These are phyloP conservation scores for Epichloe scottii DNA, from an alignment of 2,329 filamentous ascomycete species.

Conservation along the genomic window DNA sequence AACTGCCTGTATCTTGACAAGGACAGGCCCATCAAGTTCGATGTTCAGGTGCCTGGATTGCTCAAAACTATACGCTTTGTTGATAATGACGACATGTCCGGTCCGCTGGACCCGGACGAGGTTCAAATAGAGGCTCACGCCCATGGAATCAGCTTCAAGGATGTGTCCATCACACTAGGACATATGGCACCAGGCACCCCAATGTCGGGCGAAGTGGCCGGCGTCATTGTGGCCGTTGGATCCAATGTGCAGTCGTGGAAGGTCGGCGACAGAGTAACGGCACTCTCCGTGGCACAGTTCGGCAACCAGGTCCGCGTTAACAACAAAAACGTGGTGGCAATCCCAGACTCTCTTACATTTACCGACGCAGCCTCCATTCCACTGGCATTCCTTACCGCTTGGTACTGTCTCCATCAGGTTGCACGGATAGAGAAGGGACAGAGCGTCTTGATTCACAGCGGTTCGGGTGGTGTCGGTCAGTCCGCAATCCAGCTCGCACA, in stretches of 20 bases:
- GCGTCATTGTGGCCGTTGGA: background rate
- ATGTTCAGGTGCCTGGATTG: no score
- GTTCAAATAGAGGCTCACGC: background rate
- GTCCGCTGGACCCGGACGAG: background rate
- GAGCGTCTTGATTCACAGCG: conserved; percentile 26
- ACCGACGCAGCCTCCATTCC: background rate
- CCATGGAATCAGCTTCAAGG: background rate
- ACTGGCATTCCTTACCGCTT: background rate
- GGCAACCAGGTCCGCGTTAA: no score
- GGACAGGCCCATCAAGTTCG: no score
- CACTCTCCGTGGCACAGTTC: no score
- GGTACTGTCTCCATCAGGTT: background rate
- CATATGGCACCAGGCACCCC: background rate
- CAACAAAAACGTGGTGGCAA: background rate
- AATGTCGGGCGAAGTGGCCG: background rate
- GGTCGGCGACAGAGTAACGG: background rate
- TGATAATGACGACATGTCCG: no score
- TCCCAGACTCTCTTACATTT: background rate
- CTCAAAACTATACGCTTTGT: no score
- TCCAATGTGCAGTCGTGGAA: background rate
- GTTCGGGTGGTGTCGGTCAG: conserved; percentile 25
- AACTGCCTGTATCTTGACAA: no score
- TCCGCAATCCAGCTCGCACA: conserved; percentile 25
- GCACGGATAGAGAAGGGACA: conserved; percentile 8
- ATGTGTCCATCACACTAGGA: background rate